Base-by-base conservation (phyloP, 306 rosid species). In the Abrus pulchellus region DNA sequence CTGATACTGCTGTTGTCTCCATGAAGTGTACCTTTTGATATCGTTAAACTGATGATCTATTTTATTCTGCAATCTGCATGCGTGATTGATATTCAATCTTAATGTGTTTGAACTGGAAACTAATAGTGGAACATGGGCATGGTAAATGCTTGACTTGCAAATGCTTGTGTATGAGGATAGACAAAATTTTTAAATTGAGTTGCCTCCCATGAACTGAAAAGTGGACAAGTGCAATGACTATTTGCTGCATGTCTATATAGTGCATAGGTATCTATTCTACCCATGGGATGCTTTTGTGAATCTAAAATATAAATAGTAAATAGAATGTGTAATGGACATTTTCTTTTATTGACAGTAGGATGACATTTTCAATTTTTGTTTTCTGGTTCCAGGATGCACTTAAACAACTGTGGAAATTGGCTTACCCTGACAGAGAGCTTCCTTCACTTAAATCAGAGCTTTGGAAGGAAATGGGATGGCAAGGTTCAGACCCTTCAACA, bases 401-500 rank as follows among this genome's bases (percentile, higher is more conserved):
- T 33, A 88, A 54, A 83, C 86, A 82, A 70, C 63, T 95, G 71
- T 95, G 99, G 99, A 90, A 87, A 49, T 83, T 95, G 89, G 98
- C 99, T 85, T 95, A 83, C 83, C 98, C 98, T 11, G 86, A 81
- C 50, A 88, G 86, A 89, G 94, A 88, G 87, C 89, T 91, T 76
- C 99, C 98, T 10, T 30, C 97, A 62, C 96, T 91, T 60, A 93
- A 89, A 81, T 91, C 99, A 29, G 97, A 90, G 68, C 96, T 90
- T 74, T 95, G 99, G 98, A 93, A 95, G 89, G 96, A 95, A 81
- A 95, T 95, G 99, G 99, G 99, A 56, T 95, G 99, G 99, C 99
- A 95, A 82, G 99, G 99, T 67, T 75, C 92, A 44, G 99, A 93
- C 78, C 99, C 99, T 52, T 93, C 98, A 43, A 95, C 99, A 54